phyloP scores from a whole-genome alignment of 345 rosid species.

The Citrus trifoliata region DNA sequence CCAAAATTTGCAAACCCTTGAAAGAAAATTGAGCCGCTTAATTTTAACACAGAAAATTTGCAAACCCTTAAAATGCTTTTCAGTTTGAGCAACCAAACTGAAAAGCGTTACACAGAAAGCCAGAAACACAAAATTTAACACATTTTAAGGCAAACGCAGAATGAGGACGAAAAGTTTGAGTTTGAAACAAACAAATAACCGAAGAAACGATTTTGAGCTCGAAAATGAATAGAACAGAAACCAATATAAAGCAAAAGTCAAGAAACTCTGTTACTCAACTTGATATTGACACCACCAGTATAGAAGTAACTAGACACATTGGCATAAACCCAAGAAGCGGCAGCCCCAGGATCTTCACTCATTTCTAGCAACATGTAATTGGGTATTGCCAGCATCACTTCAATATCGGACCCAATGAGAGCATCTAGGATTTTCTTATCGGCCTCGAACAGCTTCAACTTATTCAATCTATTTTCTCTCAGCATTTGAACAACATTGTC shows the following conservation, averaged over 20 bases:
- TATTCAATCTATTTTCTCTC: constrained; percentile 50
- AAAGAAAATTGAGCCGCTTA: neutral
- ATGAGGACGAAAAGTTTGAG: neutral
- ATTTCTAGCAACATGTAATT: constrained; percentile 57
- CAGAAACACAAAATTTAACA: neutral
- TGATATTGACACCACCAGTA: constrained; percentile 61
- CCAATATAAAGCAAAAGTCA: neutral
- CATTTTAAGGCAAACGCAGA: neutral
- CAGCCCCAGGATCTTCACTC: constrained; percentile 45
- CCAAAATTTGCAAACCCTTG: constrained; percentile 9
- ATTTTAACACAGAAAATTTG: neutral
- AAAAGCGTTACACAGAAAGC: neutral
- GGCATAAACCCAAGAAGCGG: constrained; percentile 67
- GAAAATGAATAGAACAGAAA: neutral
- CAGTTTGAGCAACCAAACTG: neutral
- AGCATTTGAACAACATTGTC: constrained; percentile 63
- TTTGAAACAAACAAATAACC: neutral
- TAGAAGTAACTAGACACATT: constrained; percentile 64
- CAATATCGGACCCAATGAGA: constrained; percentile 55
- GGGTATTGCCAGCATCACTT: constrained; percentile 86
- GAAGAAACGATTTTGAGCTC: neutral
- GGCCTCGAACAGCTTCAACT: constrained; percentile 81
- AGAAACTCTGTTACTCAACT: constrained; percentile 26
- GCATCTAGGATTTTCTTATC: constrained; percentile 57
- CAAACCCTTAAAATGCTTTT: constrained; percentile 4